Evolutionary conservation across 169 alveolate genomes (phyloP).

Genomic region (Eimeria tenella): DNA sequence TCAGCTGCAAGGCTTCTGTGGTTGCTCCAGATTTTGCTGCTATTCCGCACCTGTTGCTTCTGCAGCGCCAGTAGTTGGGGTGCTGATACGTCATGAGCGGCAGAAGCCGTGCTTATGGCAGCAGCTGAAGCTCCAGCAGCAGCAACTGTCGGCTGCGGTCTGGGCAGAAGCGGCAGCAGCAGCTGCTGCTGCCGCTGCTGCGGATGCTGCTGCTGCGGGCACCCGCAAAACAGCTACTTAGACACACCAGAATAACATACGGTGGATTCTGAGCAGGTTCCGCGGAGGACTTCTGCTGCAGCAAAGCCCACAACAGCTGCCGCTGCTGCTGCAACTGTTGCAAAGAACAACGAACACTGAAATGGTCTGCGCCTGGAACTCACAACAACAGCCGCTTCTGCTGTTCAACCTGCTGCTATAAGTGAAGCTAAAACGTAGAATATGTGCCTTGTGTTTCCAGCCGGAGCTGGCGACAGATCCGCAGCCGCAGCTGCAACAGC

Average conservation of each 20-base stretch:
- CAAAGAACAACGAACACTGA: not conserved
- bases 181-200: not conserved
- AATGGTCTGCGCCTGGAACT: not conserved
- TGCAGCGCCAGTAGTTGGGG: not conserved
- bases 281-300: not conserved
- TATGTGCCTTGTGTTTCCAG: not conserved
- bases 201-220: not conserved
- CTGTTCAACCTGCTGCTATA: not conserved
- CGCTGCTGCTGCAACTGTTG: slow-evolving; percentile 1
- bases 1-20: not conserved
- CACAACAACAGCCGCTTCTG: not conserved
- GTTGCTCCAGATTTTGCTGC: not conserved
- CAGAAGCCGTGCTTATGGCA: not conserved
- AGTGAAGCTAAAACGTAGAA: no score
- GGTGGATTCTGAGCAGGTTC: not conserved
- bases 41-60: not conserved
- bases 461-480: not conserved
- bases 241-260: not conserved
- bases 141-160: not conserved
- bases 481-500: slow-evolving; percentile 14
- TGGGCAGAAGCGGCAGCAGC: not conserved
- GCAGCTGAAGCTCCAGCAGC: not conserved
- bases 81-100: not conserved
- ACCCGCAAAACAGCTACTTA: not conserved
- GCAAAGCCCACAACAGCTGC: slow-evolving; percentile 5